Percentiles rank a stretch among this genome's conserved stretches.
These are phyloP conservation scores for Floccularia luteovirens DNA, from an alignment of 768 basidiomycete genomes.

Conservation along the genomic window DNA sequence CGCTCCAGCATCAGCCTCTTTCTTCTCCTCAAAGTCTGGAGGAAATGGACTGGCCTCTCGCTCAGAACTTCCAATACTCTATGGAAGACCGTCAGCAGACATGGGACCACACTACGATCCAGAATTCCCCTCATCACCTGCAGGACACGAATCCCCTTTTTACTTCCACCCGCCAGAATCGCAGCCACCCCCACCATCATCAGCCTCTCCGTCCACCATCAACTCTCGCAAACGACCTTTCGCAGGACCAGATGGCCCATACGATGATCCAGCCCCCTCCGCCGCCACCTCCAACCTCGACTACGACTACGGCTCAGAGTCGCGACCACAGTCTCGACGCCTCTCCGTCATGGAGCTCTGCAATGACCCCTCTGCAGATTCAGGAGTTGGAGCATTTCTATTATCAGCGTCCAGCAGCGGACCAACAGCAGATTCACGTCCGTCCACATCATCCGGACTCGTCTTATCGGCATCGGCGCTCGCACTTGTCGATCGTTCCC, in stretches of 20 bases:
- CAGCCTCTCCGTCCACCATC: constrained; percentile 14
- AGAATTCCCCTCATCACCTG: constrained; percentile 12
- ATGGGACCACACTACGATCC: constrained; percentile 8
- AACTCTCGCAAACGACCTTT: constrained; percentile 60
- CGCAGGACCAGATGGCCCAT: constrained; percentile 46
- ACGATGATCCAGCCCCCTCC: constrained; percentile 16
- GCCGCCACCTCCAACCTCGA: constrained; percentile 12
- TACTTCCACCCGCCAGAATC: constrained; percentile 65
- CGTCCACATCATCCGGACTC: constrained; percentile 38
- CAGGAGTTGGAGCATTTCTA: constrained; percentile 31
- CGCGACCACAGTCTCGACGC: constrained; percentile 71
- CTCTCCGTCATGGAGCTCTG: constrained; percentile 87
- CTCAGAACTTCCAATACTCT: constrained; percentile 22
- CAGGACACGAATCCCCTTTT: constrained; percentile 59
- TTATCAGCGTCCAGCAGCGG: constrained; percentile 12
- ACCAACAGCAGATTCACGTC: constrained; percentile 12
- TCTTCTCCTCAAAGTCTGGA: constrained; percentile 44
- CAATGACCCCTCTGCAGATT: constrained; percentile 47
- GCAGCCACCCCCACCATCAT: constrained; percentile 23
- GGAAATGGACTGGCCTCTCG: constrained; percentile 41
- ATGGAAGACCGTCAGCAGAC: constrained; percentile 26
- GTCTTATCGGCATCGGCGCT: constrained; percentile 29
- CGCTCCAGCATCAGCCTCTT: constrained; percentile 62
- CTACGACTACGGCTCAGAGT: constrained; percentile 68
- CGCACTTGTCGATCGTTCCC: constrained; percentile 26